Evolutionary conservation across 2,329 filamentous ascomycete genomes (phyloP).

Genomic region (Arthrobotrys pseudoclavata): DNA sequence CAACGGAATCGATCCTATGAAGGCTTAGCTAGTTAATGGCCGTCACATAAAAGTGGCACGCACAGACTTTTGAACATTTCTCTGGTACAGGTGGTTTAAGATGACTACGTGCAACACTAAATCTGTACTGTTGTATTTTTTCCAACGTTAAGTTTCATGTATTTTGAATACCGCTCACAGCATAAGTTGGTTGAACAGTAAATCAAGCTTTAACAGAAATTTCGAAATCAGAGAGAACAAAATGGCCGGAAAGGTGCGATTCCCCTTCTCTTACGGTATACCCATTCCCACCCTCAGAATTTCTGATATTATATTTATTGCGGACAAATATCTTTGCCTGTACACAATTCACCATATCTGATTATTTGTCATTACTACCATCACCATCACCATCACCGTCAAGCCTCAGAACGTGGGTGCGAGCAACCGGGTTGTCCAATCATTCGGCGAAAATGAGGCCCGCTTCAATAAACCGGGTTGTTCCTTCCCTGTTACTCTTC

Average conservation of each 20-base stretch:
- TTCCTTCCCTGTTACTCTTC: constrained; percentile 15
- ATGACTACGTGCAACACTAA: background rate
- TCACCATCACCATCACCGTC: background rate
- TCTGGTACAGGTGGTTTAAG: background rate
- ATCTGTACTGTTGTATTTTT: background rate
- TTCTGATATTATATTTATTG: constrained; percentile 3
- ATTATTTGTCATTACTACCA: background rate
- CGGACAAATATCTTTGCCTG: background rate
- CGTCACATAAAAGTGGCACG: background rate
- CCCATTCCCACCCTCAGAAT: background rate
- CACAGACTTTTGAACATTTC: background rate
- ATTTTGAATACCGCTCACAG: background rate
- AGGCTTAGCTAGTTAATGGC: background rate
- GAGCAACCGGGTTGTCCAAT: background rate
- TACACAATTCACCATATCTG: background rate
- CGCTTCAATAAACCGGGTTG: constrained; percentile 10
- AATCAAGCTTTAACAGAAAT: background rate
- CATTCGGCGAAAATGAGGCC: constrained; percentile 25
- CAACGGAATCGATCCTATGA: background rate
- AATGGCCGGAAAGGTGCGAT: background rate
- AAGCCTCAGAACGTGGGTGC: background rate
- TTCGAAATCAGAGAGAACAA: constrained; percentile 2
- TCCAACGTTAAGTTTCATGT: constrained; percentile 19
- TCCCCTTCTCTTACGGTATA: no score
- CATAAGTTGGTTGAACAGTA: background rate